Evolutionary conservation across 2,329 filamentous ascomycete species (phyloP), one percentile per base, ranked within the genome.

Genomic region (Aspergillus chevalieri): DNA sequence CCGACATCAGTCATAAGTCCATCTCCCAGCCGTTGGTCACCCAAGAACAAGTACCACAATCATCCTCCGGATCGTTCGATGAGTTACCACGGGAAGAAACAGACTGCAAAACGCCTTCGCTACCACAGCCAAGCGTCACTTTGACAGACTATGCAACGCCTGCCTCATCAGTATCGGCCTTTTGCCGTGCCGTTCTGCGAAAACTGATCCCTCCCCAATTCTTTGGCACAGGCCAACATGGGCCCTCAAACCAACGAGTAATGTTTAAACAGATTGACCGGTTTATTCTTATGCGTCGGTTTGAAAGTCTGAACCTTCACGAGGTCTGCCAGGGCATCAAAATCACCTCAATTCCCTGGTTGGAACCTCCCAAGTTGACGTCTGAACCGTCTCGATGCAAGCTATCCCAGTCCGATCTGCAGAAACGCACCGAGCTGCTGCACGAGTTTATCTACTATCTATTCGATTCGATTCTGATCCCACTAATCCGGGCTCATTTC

Each of bases 401-500:
- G 48, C 74, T 86, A 45, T 86, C 86, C 52, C 74, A 77, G 51
- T 84, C 85, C 0, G 92, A 97, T 62, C 74, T 80, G 26, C 71
- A 73, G 6, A 97, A 96, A 67, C 84, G 91, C 9, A 75, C 73
- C 22, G 87, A 96, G 62, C 77, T 97, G 0, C 81, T 96, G 44
- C 71, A 83, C 47, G 93, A 98, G 65, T 84, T 97, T 50, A 61
- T 97, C 6, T 97, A 96, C 71, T 98, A 91, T 65, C 57, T 95
- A 3, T 93, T 98, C 61, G 93, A 98, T 68, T 96, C 91, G 0
- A 77, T 96, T 19, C 65, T 98, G 49, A 87, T 97, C 59, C 92
- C 93, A 8, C 77, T 98, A 6, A 80, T 97, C 44, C 83, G 88
- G 30, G 84, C 82, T 54, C 91, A 93, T 61, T 98, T 98, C 62